These are phyloP conservation scores for Alternaria gaisen DNA, from an alignment of 2,329 filamentous ascomycete genomes.

Conservation along the genomic window DNA sequence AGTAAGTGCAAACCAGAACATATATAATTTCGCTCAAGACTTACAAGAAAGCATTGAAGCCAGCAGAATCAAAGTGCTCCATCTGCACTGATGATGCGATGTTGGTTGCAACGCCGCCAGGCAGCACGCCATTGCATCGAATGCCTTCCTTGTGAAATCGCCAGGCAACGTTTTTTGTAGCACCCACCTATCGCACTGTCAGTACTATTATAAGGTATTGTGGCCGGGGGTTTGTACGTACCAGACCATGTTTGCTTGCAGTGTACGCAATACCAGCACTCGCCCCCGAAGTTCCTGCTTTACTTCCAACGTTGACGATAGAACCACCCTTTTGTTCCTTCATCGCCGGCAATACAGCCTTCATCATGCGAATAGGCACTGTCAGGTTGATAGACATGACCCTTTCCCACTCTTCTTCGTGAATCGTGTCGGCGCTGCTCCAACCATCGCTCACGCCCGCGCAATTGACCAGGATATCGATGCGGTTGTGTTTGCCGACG, in stretches of 20 bases:
- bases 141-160: constrained; percentile 57
- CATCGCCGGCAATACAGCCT: constrained; percentile 56
- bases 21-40: neutral
- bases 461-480: constrained; percentile 58
- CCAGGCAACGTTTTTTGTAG: constrained; percentile 60
- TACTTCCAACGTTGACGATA: constrained; percentile 54
- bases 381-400: constrained; percentile 56
- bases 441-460: constrained; percentile 58
- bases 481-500: constrained; percentile 30
- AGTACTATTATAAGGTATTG: neutral
- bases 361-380: constrained; percentile 57
- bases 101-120: constrained; percentile 46
- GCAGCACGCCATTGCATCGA: constrained; percentile 58
- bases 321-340: constrained; percentile 50
- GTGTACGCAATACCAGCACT: constrained; percentile 57
- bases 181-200: constrained; percentile 46
- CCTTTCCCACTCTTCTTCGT: constrained; percentile 53
- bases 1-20: constrained; percentile 1
- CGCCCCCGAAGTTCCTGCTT: constrained; percentile 49
- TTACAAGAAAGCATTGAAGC: constrained; percentile 34
- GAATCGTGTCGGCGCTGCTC: constrained; percentile 51
- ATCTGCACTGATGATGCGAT: constrained; percentile 36
- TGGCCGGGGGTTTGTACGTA: constrained; percentile 26
- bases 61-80: constrained; percentile 32
- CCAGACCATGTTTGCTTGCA: constrained; percentile 56